Evolutionary conservation across 768 basidiomycete species (phyloP).

Genomic region (Tulasnella sp.): DNA sequence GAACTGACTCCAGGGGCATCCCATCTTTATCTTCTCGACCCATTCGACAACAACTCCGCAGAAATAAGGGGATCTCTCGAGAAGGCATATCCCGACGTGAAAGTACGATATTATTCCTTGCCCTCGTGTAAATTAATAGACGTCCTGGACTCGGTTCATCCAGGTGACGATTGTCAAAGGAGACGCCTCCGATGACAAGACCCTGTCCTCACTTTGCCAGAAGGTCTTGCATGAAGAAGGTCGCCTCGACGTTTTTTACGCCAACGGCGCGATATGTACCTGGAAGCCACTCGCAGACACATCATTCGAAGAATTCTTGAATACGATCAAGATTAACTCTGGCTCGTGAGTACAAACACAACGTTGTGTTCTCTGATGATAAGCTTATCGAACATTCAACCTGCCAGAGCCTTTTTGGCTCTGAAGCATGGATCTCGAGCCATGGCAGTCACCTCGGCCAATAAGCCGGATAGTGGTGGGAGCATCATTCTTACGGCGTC

Average conservation of each 20-base stretch:
- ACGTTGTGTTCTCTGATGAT: constrained; percentile 9
- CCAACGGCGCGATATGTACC: constrained; percentile 68
- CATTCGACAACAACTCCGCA: constrained; percentile 61
- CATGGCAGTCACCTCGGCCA: constrained; percentile 54
- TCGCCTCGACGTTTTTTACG: constrained; percentile 88
- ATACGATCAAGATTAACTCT: constrained; percentile 71
- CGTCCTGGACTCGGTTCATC: constrained; percentile 60
- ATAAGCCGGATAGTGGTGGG: constrained; percentile 23
- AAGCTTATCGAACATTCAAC: not conserved
- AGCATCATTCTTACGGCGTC: constrained; percentile 30
- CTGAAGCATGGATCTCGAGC: constrained; percentile 80
- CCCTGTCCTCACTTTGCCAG: constrained; percentile 65
- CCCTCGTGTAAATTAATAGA: constrained; percentile 55
- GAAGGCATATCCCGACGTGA: constrained; percentile 67
- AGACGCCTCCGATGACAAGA: constrained; percentile 78
- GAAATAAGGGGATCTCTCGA: constrained; percentile 66
- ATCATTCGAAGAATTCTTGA: constrained; percentile 63
- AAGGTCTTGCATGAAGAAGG: constrained; percentile 77
- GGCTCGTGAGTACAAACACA: constrained; percentile 47
- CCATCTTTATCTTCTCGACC: constrained; percentile 50
- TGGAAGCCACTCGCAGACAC: constrained; percentile 49
- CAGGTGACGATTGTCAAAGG: constrained; percentile 75
- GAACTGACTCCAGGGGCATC: constrained; percentile 50
- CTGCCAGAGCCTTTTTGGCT: constrained; percentile 75
- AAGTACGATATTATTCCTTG: constrained; percentile 64